Evolutionary conservation across 2,329 filamentous ascomycete species (phyloP).

Genomic region (Trichoderma koningii): DNA sequence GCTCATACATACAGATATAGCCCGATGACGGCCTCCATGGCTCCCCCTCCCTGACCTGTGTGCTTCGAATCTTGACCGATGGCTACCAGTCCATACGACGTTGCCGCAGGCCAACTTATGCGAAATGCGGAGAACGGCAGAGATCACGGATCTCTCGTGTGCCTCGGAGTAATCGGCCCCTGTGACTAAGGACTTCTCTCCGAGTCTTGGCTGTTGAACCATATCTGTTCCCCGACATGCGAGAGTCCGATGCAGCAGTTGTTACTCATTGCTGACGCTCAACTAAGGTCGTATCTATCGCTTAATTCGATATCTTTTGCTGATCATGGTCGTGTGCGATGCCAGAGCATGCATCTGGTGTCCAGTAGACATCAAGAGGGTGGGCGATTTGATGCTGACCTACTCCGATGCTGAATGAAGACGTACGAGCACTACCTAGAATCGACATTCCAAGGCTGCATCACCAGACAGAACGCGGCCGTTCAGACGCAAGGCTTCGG

Average conservation of each 20-base stretch:
- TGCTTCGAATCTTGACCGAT: neutral
- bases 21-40: constrained; percentile 21
- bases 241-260: neutral
- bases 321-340: neutral
- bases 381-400: neutral
- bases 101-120: neutral
- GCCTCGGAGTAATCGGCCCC: neutral
- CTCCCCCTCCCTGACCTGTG: neutral
- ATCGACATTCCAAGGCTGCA: neutral
- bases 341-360: neutral
- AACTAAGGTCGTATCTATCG: neutral
- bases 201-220: neutral
- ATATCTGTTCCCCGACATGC: constrained; percentile 1
- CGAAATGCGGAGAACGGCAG: constrained; percentile 14
- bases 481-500: neutral
- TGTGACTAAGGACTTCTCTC: neutral
- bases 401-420: neutral
- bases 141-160: constrained; percentile 6
- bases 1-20: constrained; percentile 6
- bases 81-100: constrained; percentile 1
- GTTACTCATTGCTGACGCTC: neutral
- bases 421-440: neutral
- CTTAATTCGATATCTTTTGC: neutral
- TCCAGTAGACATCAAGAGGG: neutral
- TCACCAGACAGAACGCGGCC: neutral